Evolutionary conservation across 2,329 filamentous ascomycete species (phyloP).

Genomic region (Stagonosporopsis vannaccii): DNA sequence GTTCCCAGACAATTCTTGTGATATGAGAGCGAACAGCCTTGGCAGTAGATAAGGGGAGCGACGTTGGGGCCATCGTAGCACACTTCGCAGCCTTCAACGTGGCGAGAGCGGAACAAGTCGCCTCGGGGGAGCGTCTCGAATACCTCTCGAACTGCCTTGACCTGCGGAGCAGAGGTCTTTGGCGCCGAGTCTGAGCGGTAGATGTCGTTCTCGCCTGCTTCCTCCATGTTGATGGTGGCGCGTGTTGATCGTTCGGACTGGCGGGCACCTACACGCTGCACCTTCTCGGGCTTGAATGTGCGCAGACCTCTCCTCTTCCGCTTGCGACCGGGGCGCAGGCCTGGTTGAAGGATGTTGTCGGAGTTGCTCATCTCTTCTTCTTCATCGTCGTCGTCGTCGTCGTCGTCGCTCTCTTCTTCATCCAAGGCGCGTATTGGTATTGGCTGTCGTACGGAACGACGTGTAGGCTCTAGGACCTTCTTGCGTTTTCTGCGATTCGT

Average conservation of each 20-base stretch:
- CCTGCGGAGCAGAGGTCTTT: constrained; percentile 57
- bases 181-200: constrained; percentile 55
- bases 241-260: constrained; percentile 57
- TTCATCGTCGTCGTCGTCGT: constrained; percentile 35
- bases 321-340: constrained; percentile 49
- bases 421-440: constrained; percentile 21
- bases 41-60: constrained; percentile 82
- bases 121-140: constrained; percentile 70
- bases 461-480: constrained; percentile 30
- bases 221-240: constrained; percentile 59
- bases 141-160: constrained; percentile 70
- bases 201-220: constrained; percentile 67
- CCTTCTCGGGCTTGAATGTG: constrained; percentile 26
- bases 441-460: constrained; percentile 39
- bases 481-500: constrained; percentile 26
- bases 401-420: constrained; percentile 26
- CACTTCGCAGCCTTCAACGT: constrained; percentile 74
- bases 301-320: constrained; percentile 42
- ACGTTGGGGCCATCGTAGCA: constrained; percentile 69
- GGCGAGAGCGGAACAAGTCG: constrained; percentile 72
- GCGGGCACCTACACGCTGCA: constrained; percentile 41
- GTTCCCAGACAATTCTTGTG: constrained; percentile 84
- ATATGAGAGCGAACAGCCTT: constrained; percentile 85
- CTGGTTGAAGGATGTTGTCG: constrained; percentile 51
- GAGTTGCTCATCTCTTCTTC: constrained; percentile 44